Evolutionary conservation across 352 stramenopile species (phyloP).

Genomic region (Aphanomyces cochlioides): DNA sequence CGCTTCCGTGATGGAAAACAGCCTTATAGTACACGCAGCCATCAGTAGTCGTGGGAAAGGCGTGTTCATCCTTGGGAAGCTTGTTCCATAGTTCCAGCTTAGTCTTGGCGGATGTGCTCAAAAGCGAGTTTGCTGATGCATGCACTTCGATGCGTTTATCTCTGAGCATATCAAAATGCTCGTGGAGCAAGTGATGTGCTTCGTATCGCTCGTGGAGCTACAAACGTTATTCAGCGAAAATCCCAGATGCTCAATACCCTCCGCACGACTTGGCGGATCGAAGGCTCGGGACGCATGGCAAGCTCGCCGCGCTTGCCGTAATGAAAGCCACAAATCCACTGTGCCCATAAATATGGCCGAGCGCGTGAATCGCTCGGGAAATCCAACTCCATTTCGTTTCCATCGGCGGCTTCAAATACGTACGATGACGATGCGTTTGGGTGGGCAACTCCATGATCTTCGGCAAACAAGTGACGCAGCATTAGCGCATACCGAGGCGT

Average conservation of each 20-base stretch:
- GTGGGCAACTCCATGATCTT: conserved; percentile 47
- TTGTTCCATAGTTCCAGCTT: conserved; percentile 53
- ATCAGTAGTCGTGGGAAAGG: conserved; percentile 39
- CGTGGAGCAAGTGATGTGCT: conserved; percentile 42
- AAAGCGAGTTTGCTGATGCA: conserved; percentile 40
- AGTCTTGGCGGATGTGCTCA: conserved; percentile 47
- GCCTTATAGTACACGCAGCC: conserved; percentile 56
- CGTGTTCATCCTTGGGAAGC: conserved; percentile 33
- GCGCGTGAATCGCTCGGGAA: conserved; percentile 43
- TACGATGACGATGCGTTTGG: conserved; percentile 51
- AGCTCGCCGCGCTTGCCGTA: conserved; percentile 39
- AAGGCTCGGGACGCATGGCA: conserved; percentile 49
- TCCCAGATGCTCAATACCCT: conserved; percentile 10
- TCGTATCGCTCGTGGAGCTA: conserved; percentile 57
- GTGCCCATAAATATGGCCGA: conserved; percentile 66
- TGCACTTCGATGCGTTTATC: conserved; percentile 37
- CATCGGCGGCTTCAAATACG: conserved; percentile 37
- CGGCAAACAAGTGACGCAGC: conserved; percentile 60
- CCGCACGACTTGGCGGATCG: conserved; percentile 57
- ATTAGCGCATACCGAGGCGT: conserved; percentile 31
- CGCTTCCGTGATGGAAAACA: conserved; percentile 44
- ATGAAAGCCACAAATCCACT: conserved; percentile 70
- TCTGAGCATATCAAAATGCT: conserved; percentile 44
- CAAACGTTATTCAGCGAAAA: not conserved
- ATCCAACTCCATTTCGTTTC: conserved; percentile 41